Base-by-base conservation (phyloP, 495 filamentous ascomycete species). In the Daldinia grandis region DNA sequence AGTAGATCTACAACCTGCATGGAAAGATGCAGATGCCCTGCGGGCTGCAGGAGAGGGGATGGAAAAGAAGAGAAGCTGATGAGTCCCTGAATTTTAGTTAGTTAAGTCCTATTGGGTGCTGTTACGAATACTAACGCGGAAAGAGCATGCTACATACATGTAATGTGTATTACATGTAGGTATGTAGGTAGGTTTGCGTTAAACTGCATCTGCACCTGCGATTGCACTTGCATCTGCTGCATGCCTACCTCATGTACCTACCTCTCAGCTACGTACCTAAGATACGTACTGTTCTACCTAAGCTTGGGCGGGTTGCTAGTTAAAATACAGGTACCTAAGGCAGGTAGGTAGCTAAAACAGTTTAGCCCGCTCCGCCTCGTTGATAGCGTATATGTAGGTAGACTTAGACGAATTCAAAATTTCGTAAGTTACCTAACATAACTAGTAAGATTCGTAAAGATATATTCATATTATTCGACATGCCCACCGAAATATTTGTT, bases 61-160 rank as follows among this genome's bases (percentile, higher is more conserved):
- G 64, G 49, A 0, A 44, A 57, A 30, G 25, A 24, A 68, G 33
- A 30, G 59, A 67, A 35, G 27, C 49, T 56, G 57, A 55, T 58
- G 35, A 31, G 51, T 53, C 14, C 49, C 24, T 53, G 49, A 25
- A 24, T 53, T 53, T 53, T 53, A 30, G 49, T 53, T 53, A 25
- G 27, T 30, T 12, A 17, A 55, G 56, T 63, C n/a, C 42, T 64
- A 72, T 72, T 72, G 69, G 69, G 56, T 14, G 5, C 17, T 58
- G 24, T 53, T 72, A 72, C 69, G 69, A 72, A 72, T 25, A 38
- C 28, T 40, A 24, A 24, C 55, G 33, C 31, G 31, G 55, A 38
- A 33, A 24, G 19, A 47, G 8, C 55, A n/a, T 58, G 30, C 17
- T 58, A 19, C 54, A 7, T 44, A 57, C 8, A 9, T 57, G n/a